Conservation (phyloP, 768 basidiomycete genomes). For the Boletus speciosus region DNA sequence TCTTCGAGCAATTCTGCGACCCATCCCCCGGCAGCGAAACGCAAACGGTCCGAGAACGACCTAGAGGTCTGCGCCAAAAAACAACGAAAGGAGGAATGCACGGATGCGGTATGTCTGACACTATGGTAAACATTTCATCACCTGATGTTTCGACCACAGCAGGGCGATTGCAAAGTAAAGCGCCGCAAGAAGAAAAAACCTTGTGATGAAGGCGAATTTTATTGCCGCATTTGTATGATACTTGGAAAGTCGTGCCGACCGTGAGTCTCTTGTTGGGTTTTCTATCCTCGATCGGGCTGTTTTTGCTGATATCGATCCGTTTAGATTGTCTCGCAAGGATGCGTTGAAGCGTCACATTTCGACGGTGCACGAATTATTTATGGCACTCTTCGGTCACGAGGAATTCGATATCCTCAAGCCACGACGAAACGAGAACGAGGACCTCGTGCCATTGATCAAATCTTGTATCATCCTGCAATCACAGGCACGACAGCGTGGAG, state of each 20-base stretch:
- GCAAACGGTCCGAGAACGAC: no score
- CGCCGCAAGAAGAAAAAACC: not conserved
- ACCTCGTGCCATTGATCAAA: not conserved
- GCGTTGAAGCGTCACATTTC: conserved; percentile 4
- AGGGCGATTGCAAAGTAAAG: no score
- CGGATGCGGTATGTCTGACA: not conserved
- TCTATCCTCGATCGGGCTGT: no score
- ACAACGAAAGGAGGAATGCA: not conserved
- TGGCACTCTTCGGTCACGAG: not conserved
- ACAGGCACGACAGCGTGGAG: not conserved
- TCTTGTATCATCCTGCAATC: not conserved
- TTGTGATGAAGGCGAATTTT: not conserved
- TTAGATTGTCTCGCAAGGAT: conserved; percentile 8
- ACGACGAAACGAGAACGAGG: not conserved
- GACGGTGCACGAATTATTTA: not conserved
- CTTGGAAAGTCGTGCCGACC: accelerated
- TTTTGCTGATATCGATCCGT: not conserved
- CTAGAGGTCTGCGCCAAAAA: not conserved
- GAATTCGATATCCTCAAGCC: not conserved
- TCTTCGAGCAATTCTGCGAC: not conserved
- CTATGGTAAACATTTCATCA: not conserved
- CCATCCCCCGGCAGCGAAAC: not conserved
- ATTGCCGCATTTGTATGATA: not conserved
- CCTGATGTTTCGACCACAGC: not conserved
- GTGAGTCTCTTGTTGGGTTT: not conserved